Percentiles rank a stretch among this genome's conserved stretches.
These are phyloP conservation scores for Gonapodya prolifera DNA, from an alignment of 192 early-diverging fungal species.

Conservation along the genomic window DNA sequence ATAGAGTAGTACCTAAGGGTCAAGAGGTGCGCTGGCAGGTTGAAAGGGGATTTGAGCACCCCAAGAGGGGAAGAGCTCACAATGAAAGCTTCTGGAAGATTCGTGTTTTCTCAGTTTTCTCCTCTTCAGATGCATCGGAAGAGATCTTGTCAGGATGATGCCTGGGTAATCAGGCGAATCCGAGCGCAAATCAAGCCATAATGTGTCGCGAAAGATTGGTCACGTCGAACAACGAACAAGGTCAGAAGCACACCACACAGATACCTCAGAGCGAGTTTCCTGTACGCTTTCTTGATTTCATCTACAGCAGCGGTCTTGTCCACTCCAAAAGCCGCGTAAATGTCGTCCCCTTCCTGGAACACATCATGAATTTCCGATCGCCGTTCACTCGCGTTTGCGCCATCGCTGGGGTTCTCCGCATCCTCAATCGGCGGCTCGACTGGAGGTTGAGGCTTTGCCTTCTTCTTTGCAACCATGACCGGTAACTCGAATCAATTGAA, in stretches of 20 bases:
- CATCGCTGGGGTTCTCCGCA: neutral
- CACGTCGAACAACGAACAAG: too few relatives aligned
- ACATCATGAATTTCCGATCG: neutral
- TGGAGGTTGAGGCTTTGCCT: neutral
- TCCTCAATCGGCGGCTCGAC: neutral
- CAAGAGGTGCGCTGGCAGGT: neutral
- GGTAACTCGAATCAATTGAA: neutral
- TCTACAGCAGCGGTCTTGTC: slow-evolving; percentile 3
- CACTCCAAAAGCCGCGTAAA: slow-evolving; percentile 18
- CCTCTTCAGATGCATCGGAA: slow-evolving; percentile 11
- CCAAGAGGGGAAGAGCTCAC: neutral
- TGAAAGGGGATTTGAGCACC: neutral
- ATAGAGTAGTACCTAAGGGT: slow-evolving; percentile 50
- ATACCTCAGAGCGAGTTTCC: slow-evolving; percentile 11
- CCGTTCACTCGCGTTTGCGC: neutral
- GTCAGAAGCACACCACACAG: neutral
- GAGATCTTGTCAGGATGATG: slow-evolving; percentile 28
- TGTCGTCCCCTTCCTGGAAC: neutral
- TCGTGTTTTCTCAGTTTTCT: slow-evolving; percentile 35
- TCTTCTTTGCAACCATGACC: neutral
- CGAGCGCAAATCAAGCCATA: neutral
- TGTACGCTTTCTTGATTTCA: slow-evolving; percentile 16
- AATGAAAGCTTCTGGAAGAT: slow-evolving; percentile 63
- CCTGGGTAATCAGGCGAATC: neutral
- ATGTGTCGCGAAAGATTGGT: neutral